These are phyloP conservation scores for Przewalskia tangutica DNA, from an alignment of 257 asterid species.

Conservation along the genomic window DNA sequence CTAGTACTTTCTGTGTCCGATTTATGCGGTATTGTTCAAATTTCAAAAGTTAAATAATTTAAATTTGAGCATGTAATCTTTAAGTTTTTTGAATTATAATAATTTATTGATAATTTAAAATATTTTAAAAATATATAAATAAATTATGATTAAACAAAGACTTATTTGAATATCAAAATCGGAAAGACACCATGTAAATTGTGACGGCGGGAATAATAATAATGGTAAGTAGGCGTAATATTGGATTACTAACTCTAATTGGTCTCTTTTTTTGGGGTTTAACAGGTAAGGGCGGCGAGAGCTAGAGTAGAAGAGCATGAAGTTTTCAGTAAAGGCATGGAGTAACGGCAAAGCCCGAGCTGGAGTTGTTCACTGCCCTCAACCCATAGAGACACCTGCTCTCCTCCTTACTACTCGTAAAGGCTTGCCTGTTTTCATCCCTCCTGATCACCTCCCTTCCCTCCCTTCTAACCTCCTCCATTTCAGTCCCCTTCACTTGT, in stretches of 20 bases:
- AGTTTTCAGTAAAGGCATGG: conserved; percentile 51
- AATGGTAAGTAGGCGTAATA: not conserved
- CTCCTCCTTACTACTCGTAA: conserved; percentile 76
- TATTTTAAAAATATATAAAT: too few species aligned
- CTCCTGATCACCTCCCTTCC: conserved; percentile 80
- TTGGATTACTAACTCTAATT: not conserved
- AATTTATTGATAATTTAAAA: too few species aligned
- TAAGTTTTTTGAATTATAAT: too few species aligned
- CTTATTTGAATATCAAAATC: too few species aligned
- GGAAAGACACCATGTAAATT: too few species aligned
- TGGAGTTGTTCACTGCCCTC: conserved; percentile 52
- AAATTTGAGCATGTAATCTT: too few species aligned
- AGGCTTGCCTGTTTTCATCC: conserved; percentile 73
- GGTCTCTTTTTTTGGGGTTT: not conserved
- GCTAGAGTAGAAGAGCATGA: conserved; percentile 30
- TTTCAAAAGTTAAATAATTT: too few species aligned
- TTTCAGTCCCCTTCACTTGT: conserved; percentile 83
- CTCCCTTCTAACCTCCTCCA: conserved; percentile 78
- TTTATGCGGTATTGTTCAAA: too few species aligned
- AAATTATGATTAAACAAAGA: too few species aligned
- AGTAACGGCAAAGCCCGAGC: conserved; percentile 71
- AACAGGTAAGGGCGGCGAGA: not conserved
- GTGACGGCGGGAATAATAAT: too few species aligned
- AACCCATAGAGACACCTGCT: conserved; percentile 64
- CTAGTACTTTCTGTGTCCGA: too few species aligned